Conservation (phyloP, 345 rosid species). For the Populus davidiana region DNA sequence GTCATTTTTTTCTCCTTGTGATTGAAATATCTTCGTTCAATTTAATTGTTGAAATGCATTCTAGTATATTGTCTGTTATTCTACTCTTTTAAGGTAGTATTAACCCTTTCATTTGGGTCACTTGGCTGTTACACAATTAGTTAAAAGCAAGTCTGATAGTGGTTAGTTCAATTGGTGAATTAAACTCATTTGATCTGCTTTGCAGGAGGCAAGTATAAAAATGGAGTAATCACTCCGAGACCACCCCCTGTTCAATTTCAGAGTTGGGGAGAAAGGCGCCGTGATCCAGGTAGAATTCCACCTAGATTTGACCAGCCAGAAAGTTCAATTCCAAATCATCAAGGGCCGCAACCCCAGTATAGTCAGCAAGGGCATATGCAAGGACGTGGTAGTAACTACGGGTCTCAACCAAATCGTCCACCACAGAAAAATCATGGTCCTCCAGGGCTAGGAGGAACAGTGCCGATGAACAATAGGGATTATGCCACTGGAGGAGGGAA, state of each 20-base stretch:
- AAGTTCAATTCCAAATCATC: slow-evolving; percentile 4
- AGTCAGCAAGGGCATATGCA: slow-evolving; percentile 46
- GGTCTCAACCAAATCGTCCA: slow-evolving; percentile 45
- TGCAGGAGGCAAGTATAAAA: slow-evolving; percentile 83
- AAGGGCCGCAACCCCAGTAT: slow-evolving; percentile 2
- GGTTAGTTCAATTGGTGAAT: not conserved
- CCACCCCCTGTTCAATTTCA: slow-evolving; percentile 64
- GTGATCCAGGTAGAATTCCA: slow-evolving; percentile 37
- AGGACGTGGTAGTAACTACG: slow-evolving; percentile 44
- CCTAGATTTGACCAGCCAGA: slow-evolving; percentile 26
- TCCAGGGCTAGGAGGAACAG: slow-evolving; percentile 38
- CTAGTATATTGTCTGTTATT: not conserved
- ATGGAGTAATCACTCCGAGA: slow-evolving; percentile 74
- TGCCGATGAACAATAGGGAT: slow-evolving; percentile 40
- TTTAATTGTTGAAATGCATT: not conserved
- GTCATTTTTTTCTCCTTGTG: slow-evolving; percentile 33
- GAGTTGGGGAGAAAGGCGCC: slow-evolving; percentile 36
- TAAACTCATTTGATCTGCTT: not conserved
- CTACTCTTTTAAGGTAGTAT: not conserved
- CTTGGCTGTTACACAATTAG: not conserved
- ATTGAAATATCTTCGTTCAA: not conserved
- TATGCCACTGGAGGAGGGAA: slow-evolving; percentile 37
- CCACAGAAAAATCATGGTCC: slow-evolving; percentile 29
- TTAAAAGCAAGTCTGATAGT: not conserved
- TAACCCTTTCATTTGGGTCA: not conserved